Evolutionary conservation across 768 basidiomycete species (phyloP), one percentile per base, ranked within the genome.

Genomic region (Amanita rubescens): DNA sequence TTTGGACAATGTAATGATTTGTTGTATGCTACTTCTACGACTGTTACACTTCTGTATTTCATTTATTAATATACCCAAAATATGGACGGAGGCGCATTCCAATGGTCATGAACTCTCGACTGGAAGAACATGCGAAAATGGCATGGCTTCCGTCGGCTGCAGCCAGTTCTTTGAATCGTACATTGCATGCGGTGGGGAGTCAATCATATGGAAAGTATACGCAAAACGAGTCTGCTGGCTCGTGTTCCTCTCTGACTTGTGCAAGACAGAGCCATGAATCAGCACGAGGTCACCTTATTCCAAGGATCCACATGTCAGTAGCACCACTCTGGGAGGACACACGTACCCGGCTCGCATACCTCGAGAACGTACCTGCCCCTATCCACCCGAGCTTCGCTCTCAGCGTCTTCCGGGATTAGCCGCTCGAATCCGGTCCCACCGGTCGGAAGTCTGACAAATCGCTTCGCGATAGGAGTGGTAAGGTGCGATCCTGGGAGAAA

Each of bases 141-240:
- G 90, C 85, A 90, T 86, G 11, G 74, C 78, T 9, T 71, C 58
- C 3, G 92, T 92, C 1, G 94, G 93, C 65, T 98, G 94, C 54
- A 97, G 71, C 94, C 94, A 96, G 64, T 96, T 97, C 79, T 90
- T 90, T 62, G 82, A 78, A 57, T 97, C 95, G 54, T 94, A 96
- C 37, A 63, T 69, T 6, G 82, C 87, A 60, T 77, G 69, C 20
- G 81, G 85, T 37, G 78, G 77, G 17, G 78, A 85, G 62, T 95
- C 90, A 45, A 93, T 85, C 90, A 92, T 91, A 60, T 93, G 94
- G 67, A 96, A 97, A 0, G 96, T 98, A 65, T 98, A 99, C 25
- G 94, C 94, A 58, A 84, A 90, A 52, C 96, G 79, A 1, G 91
- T 91, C 56, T 84, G 76, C 19, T 79, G 72, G 51, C 89, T 91